Evolutionary conservation across 2,329 filamentous ascomycete genomes (phyloP).

Genomic region (Colletotrichum orbiculare): DNA sequence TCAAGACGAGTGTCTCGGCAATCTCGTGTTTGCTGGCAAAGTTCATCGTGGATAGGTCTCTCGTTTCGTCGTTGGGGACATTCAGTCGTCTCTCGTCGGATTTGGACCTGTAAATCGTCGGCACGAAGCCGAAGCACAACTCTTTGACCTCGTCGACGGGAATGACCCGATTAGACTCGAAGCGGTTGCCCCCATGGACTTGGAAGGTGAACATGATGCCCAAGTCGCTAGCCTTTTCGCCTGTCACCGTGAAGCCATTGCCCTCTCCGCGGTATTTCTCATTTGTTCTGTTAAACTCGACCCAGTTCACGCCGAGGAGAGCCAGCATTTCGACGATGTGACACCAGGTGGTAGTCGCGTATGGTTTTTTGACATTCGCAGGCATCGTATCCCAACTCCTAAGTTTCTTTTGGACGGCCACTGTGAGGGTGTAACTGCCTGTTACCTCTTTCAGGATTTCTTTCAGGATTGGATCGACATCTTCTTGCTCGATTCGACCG

Average conservation of each 20-base stretch:
- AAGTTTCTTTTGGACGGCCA: conserved; percentile 58
- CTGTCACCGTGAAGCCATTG: conserved; percentile 64
- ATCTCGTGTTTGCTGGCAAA: conserved; percentile 63
- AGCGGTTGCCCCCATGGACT: conserved; percentile 59
- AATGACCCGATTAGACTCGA: conserved; percentile 62
- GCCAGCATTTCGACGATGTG: conserved; percentile 66
- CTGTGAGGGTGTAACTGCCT: conserved; percentile 53
- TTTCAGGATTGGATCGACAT: neutral
- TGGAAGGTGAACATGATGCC: conserved; percentile 67
- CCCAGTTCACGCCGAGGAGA: conserved; percentile 68
- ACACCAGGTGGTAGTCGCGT: conserved; percentile 66
- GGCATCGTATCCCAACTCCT: conserved; percentile 66
- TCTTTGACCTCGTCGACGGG: conserved; percentile 65
- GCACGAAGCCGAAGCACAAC: conserved; percentile 65
- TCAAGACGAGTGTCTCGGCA: conserved; percentile 61
- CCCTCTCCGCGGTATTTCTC: conserved; percentile 66
- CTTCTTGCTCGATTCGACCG: neutral
- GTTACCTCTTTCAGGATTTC: conserved; percentile 27
- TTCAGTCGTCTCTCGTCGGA: conserved; percentile 52
- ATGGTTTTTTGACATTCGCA: conserved; percentile 56
- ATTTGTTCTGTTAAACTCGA: conserved; percentile 63
- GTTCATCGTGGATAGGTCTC: conserved; percentile 56
- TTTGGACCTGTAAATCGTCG: conserved; percentile 61
- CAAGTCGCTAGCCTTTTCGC: conserved; percentile 58
- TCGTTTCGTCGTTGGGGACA: conserved; percentile 52